Base-by-base conservation (phyloP, 768 basidiomycete species). In the Mycena albidolilacea region DNA sequence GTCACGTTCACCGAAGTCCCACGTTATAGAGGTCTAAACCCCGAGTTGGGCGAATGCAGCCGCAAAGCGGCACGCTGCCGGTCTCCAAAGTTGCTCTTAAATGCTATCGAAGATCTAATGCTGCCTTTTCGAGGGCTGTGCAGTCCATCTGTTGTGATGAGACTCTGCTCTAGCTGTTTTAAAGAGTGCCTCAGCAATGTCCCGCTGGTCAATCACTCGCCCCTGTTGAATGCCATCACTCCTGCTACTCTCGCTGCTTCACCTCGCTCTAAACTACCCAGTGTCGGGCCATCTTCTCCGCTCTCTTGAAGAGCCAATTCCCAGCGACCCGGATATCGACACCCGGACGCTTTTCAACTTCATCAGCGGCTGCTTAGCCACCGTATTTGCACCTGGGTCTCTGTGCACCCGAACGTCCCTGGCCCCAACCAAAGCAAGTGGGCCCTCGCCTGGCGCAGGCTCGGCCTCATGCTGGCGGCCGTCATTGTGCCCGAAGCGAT, bases 381-480 rank as follows among this genome's bases (percentile, higher is more conserved):
- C 57, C 3, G 19, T 59, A 38, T 59, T 59, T 19, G 57, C 57
- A 59, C 57, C 19, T 59, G 57, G 57, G 57, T 59, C 38, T 59
- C 57, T 9, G 57, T 39, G 6, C 57, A 59, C 38, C 55, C 55
- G 14, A 57, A 57, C 15, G 55, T 57, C 5, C 55, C 55, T 57
- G 14, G 35, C 7, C 55, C 54, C 21, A 30, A 30, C 23, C 52
- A 23, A 10, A 11, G 52, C 23, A 54, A 21, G 9, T 23, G 23
- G 8, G n/a, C 23, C n/a, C 50, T n/a, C 21, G n/a, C 12, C 4
- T 50, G 50, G 23, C n/a, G 23, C 21, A 15, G 52, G 23, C 12
- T 54, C 12, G 8, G 52, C n/a, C n/a, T 54, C 9, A 54, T 54
- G 52, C 52, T 54, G 52, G 52, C 12, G 10, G 52, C 23, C 3